These are phyloP conservation scores for Iodosphaeria phyllophila DNA, from an alignment of 2,329 filamentous ascomycete genomes.

Conservation along the genomic window DNA sequence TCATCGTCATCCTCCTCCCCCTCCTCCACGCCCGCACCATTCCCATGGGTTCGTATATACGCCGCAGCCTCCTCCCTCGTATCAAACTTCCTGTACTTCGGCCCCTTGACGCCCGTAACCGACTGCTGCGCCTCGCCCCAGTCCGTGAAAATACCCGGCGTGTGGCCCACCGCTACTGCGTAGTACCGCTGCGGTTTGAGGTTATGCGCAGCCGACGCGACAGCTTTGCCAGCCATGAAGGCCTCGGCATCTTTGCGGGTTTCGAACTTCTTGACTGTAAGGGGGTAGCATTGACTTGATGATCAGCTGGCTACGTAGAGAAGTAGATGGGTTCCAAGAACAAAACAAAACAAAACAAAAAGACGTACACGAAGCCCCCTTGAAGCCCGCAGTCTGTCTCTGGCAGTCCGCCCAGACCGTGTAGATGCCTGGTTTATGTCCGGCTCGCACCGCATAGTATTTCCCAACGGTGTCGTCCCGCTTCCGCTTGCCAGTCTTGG, in stretches of 20 bases:
- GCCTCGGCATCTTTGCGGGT: slow-evolving; percentile 58
- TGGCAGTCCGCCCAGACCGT: slow-evolving; percentile 41
- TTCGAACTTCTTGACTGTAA: slow-evolving; percentile 61
- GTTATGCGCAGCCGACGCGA: slow-evolving; percentile 16
- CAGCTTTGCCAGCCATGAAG: slow-evolving; percentile 48
- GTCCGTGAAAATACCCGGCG: slow-evolving; percentile 39
- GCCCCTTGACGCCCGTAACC: slow-evolving; percentile 53
- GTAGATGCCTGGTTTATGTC: slow-evolving; percentile 41
- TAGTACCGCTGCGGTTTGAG: slow-evolving; percentile 32
- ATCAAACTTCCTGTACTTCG: slow-evolving; percentile 50
- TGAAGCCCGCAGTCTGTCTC: slow-evolving; percentile 38
- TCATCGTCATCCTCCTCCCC: slow-evolving; percentile 16
- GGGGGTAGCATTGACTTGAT: slow-evolving; percentile 3
- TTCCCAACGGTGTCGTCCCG: slow-evolving; percentile 26
- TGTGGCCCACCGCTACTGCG: slow-evolving; percentile 38
- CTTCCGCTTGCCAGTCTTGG: slow-evolving; percentile 25
- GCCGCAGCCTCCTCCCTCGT: slow-evolving; percentile 56
- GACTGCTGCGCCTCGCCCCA: slow-evolving; percentile 56
- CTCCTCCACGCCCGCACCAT: slow-evolving; percentile 21
- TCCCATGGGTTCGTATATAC: slow-evolving; percentile 42
- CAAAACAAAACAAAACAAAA: neutral
- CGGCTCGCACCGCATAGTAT: slow-evolving; percentile 43
- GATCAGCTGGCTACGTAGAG: neutral
- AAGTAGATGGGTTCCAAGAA: neutral
- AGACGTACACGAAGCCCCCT: slow-evolving; percentile 48